Evolutionary conservation across 2,329 filamentous ascomycete species (phyloP).

Genomic region (Fusarium pseudocircinatum): DNA sequence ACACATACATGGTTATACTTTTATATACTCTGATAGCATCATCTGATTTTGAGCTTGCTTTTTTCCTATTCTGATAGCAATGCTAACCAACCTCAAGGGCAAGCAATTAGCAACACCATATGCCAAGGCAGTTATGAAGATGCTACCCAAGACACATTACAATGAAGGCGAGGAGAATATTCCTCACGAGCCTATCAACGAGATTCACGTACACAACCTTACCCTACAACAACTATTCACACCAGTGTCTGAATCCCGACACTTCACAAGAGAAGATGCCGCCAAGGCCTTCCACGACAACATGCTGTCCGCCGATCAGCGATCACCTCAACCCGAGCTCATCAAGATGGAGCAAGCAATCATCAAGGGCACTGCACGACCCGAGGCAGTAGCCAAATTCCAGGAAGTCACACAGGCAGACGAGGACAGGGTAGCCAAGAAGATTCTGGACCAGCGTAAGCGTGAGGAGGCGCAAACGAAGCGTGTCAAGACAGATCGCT

Average conservation of each 20-base stretch:
- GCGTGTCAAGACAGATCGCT: conserved; percentile 61
- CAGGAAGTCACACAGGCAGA: conserved; percentile 54
- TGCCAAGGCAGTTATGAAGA: conserved; percentile 75
- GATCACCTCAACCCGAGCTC: conserved; percentile 71
- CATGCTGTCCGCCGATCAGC: conserved; percentile 68
- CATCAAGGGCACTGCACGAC: conserved; percentile 48
- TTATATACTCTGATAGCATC: conserved; percentile 43
- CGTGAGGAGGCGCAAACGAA: conserved; percentile 54
- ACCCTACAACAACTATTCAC: conserved; percentile 73
- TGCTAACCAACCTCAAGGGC: conserved; percentile 62
- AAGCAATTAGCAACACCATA: conserved; percentile 83
- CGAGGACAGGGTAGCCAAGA: conserved; percentile 52
- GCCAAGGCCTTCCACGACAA: conserved; percentile 70
- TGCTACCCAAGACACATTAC: conserved; percentile 79
- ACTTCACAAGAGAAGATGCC: conserved; percentile 72
- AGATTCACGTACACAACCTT: conserved; percentile 69
- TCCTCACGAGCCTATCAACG: conserved; percentile 70
- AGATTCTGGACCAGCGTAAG: conserved; percentile 46
- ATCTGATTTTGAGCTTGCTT: conserved; percentile 10
- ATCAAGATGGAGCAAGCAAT: conserved; percentile 64
- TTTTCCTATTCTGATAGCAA: not conserved
- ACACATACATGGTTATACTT: conserved; percentile 85
- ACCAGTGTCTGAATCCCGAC: conserved; percentile 69
- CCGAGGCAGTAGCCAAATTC: conserved; percentile 54
- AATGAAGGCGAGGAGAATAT: conserved; percentile 58